phyloP scores from a whole-genome alignment of 2,329 filamentous ascomycete genomes.

The Pseudomassariella vexata region DNA sequence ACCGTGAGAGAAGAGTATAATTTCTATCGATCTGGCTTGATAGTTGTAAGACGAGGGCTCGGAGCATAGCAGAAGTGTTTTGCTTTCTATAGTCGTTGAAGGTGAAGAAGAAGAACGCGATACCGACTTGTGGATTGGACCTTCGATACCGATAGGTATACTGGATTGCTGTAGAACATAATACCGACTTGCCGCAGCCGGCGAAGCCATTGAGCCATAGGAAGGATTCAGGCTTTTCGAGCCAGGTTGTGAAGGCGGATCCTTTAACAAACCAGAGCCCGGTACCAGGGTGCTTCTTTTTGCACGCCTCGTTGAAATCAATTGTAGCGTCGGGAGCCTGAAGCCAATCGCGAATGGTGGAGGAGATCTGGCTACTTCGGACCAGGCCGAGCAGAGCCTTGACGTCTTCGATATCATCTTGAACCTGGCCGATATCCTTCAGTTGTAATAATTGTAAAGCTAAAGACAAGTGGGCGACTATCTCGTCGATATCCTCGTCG shows the following conservation, averaged over 20 bases:
- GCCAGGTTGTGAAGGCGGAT: conserved; percentile 20
- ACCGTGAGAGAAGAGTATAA: conserved; percentile 10
- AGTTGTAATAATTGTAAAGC: conserved; percentile 26
- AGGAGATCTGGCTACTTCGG: conserved; percentile 18
- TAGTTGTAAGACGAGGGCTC: conserved; percentile 27
- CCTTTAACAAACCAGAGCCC: conserved; percentile 26
- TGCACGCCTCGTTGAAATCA: conserved; percentile 24
- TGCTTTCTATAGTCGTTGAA: conserved; percentile 30
- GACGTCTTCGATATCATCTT: conserved; percentile 20
- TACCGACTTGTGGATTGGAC: conserved; percentile 15
- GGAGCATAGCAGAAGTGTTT: conserved; percentile 22
- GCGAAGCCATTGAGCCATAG: conserved; percentile 33
- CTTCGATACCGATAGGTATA: conserved; percentile 13
- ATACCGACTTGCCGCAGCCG: conserved; percentile 33
- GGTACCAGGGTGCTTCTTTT: conserved; percentile 24
- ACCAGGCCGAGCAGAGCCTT: conserved; percentile 19
- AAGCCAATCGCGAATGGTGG: conserved; percentile 24
- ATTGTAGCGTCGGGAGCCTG: conserved; percentile 27
- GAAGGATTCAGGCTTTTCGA: conserved; percentile 21
- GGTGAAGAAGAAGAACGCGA: conserved; percentile 34
- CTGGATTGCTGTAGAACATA: conserved; percentile 30
- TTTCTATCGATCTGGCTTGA: conserved; percentile 18
- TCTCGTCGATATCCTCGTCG: conserved; percentile 28
- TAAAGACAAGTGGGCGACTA: conserved; percentile 21
- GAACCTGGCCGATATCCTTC: conserved; percentile 15